These are phyloP conservation scores for Dendrobium officinale DNA, from an alignment of 106 monocot genomes.

Conservation along the genomic window DNA sequence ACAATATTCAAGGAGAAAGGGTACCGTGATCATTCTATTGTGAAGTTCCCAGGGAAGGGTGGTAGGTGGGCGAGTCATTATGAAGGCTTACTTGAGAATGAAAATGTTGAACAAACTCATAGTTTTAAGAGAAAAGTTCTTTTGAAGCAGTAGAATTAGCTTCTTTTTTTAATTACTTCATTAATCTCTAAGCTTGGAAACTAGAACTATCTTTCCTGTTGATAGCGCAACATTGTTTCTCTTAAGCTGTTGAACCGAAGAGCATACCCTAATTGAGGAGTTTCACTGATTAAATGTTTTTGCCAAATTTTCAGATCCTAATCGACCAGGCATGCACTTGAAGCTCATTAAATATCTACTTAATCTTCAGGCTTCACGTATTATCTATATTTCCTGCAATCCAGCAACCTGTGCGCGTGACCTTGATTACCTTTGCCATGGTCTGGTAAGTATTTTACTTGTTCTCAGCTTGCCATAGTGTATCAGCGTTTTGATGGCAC, in stretches of 20 bases:
- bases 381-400: slow-evolving; percentile 94
- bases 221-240: not conserved
- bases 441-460: slow-evolving; percentile 47
- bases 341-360: slow-evolving; percentile 89
- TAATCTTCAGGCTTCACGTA: slow-evolving; percentile 45
- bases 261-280: not conserved
- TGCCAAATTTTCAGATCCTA: slow-evolving; percentile 63
- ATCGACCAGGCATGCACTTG: slow-evolving; percentile 93
- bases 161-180: not conserved
- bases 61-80: too few relatives aligned
- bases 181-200: not conserved
- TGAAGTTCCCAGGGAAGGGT: not conserved
- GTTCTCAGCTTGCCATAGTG: not conserved
- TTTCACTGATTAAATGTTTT: not conserved
- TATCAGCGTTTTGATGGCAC: not conserved
- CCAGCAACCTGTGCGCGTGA: slow-evolving; percentile 94
- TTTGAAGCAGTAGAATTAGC: not conserved
- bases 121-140: not conserved
- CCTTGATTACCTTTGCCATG: slow-evolving; percentile 92
- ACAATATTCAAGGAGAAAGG: not conserved
- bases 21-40: not conserved
- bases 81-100: not conserved
- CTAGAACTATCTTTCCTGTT: not conserved
- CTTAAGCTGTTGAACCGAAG: not conserved
- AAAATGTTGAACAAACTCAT: not conserved